phyloP scores from a whole-genome alignment of 352 stramenopile species.

The Pythium myriotylum region DNA sequence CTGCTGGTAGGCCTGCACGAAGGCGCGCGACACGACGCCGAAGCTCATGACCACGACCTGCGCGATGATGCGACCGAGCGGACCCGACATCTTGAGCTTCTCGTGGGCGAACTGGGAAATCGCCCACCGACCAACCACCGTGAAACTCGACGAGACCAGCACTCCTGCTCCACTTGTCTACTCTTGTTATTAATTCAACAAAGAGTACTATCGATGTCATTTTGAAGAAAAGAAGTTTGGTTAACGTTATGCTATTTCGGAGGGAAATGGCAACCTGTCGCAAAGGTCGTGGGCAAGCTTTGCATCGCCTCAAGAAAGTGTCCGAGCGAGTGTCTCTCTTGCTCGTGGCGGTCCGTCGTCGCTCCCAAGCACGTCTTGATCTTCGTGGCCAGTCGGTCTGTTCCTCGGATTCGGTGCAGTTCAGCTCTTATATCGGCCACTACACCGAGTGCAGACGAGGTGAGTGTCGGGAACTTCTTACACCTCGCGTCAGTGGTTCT shows the following conservation, averaged over 20 bases:
- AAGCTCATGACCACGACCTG: slow-evolving; percentile 85
- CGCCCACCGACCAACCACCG: slow-evolving; percentile 25
- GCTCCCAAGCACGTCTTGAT: slow-evolving; percentile 42
- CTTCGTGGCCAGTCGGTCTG: slow-evolving; percentile 41
- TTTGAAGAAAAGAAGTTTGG: not conserved
- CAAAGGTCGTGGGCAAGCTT: slow-evolving; percentile 38
- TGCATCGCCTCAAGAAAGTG: slow-evolving; percentile 56
- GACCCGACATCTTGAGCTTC: slow-evolving; percentile 66
- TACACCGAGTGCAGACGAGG: too few species aligned
- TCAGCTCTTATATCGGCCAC: slow-evolving; percentile 52
- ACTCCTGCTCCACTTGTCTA: slow-evolving; percentile 14
- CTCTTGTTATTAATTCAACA: not conserved
- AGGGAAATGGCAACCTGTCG: slow-evolving; percentile 12
- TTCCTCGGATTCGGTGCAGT: slow-evolving; percentile 47
- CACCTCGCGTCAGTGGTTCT: not conserved
- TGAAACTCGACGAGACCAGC: slow-evolving; percentile 18
- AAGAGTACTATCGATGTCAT: not conserved
- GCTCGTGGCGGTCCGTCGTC: slow-evolving; percentile 45
- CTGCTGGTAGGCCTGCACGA: slow-evolving; percentile 89
- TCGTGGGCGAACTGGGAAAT: slow-evolving; percentile 10
- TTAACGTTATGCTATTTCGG: slow-evolving; percentile 15
- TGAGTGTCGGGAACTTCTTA: not conserved
- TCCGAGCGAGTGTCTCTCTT: slow-evolving; percentile 49
- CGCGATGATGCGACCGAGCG: slow-evolving; percentile 77
- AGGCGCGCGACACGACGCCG: slow-evolving; percentile 83